Base-by-base conservation (phyloP, 768 basidiomycete species). In the Russula ochroleuca region DNA sequence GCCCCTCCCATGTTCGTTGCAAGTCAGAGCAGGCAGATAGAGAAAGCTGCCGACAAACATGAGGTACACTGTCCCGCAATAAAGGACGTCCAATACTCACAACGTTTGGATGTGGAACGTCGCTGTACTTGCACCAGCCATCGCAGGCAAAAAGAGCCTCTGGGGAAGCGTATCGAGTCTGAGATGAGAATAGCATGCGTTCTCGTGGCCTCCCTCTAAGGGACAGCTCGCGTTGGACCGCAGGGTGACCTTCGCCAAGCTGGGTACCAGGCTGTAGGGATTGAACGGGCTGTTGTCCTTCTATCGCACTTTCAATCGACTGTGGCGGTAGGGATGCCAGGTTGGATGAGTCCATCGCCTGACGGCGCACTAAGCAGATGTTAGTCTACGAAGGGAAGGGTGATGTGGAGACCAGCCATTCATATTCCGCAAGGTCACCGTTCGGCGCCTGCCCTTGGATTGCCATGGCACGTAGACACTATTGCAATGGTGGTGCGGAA, bases 401-500 rank as follows among this genome's bases (percentile, higher is more conserved):
- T 37, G 13, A 19, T 21, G 45, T 38, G 1, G 13, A 48, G 21
- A 56, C 69, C 28, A 25, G 56, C 70, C 64, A 14, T 67, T 68
- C 10, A 50, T 50, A 21, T 65, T 59, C 62, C 59, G 70, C 59
- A 63, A 25, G 0, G 67, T 68, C 21, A 60, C 59, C 23, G 69
- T 60, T 38, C 63, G 57, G 6, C 71, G 70, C 47, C 59, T 38
- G 45, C 71, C 70, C 47, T 63, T 68, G 59, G 68, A 68, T 33
- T 64, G 59, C 70, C 70, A 69, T 6, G 70, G 72, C 28, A 67
- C 66, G 62, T 68, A 72, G 19, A 70, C 58, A 0, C 33, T 52
- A 48, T 72, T 70, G 57, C 72, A 72, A 15, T 67, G 52, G 48
- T 70, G 55, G 50, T 72, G 72, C 0, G 66, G 68, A 25, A 72